phyloP scores from a whole-genome alignment of 371 early-diverging fungal species.

The Entomophthora muscae region DNA sequence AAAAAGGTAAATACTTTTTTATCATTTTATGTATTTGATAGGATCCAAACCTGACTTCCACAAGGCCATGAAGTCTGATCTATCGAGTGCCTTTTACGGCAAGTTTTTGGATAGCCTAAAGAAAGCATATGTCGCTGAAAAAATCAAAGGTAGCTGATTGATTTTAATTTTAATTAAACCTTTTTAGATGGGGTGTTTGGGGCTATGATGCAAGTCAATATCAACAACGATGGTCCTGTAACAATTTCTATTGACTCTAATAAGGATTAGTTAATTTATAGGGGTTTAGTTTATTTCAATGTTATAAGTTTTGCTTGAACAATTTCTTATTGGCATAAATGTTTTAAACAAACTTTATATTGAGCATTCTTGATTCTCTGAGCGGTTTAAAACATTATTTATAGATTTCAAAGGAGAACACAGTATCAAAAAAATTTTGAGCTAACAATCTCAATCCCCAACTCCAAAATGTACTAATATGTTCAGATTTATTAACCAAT shows the following conservation, averaged over 20 bases:
- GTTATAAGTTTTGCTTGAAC: no score
- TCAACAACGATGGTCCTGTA: slow-evolving; percentile 77
- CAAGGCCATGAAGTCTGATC: slow-evolving; percentile 50
- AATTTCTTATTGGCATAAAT: no score
- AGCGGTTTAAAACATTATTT: no score
- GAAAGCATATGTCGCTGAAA: slow-evolving; percentile 32
- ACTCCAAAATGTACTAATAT: no score
- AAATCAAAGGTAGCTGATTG: slow-evolving; percentile 38
- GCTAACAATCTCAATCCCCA: no score
- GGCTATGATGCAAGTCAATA: slow-evolving; percentile 70
- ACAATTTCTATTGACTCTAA: slow-evolving; percentile 56
- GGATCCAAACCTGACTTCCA: slow-evolving; percentile 83
- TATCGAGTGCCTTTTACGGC: slow-evolving; percentile 48
- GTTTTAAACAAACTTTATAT: no score
- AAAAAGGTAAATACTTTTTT: slow-evolving; percentile 29
- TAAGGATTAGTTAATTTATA: no score
- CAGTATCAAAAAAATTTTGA: no score
- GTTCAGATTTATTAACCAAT: no score
- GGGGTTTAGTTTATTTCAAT: no score
- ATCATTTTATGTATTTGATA: slow-evolving; percentile 7
- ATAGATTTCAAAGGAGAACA: no score
- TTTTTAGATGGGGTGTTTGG: slow-evolving; percentile 53
- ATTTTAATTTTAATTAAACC: neutral
- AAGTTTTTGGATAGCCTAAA: slow-evolving; percentile 47
- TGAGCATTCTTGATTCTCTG: no score